Conservation (phyloP, 495 filamentous ascomycete species). For the Penicillium canescens region DNA sequence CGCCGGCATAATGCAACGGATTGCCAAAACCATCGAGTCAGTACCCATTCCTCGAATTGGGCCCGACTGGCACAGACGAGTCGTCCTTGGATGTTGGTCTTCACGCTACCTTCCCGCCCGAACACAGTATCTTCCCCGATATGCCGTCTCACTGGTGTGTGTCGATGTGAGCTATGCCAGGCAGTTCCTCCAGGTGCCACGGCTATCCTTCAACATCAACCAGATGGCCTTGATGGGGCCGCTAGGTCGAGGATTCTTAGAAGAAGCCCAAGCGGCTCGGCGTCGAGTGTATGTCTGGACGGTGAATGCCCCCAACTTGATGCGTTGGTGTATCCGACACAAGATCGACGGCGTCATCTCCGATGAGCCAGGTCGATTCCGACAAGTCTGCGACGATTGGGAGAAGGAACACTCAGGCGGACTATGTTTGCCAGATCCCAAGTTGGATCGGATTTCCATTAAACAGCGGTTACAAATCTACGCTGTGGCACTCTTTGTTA, state of each 20-base stretch:
- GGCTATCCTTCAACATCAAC: conserved; percentile 75
- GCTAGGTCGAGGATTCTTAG: conserved; percentile 61
- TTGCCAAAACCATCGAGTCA: conserved; percentile 59
- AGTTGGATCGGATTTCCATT: conserved; percentile 14
- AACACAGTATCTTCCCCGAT: conserved; percentile 62
- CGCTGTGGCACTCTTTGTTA: conserved; percentile 9
- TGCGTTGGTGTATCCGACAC: conserved; percentile 68
- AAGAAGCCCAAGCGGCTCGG: conserved; percentile 51
- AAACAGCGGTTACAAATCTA: conserved; percentile 14
- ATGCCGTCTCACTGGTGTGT: conserved; percentile 71
- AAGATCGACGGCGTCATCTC: conserved; percentile 59
- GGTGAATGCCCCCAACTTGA: conserved; percentile 70
- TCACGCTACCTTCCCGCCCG: conserved; percentile 64
- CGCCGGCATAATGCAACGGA: conserved; percentile 63
- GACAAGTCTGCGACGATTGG: conserved; percentile 18
- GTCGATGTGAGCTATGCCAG: conserved; percentile 67
- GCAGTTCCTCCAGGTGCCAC: conserved; percentile 58
- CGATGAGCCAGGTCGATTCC: conserved; percentile 47
- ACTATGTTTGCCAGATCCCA: not conserved
- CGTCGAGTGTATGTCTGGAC: conserved; percentile 79
- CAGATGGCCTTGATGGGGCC: conserved; percentile 65
- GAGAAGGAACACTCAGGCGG: conserved; percentile 11
- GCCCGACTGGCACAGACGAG: conserved; percentile 65
- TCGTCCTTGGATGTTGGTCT: conserved; percentile 80
- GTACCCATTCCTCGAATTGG: conserved; percentile 40